These are phyloP conservation scores for Talaromyces sp. DNA, from an alignment of 2,329 filamentous ascomycete genomes.

Conservation along the genomic window DNA sequence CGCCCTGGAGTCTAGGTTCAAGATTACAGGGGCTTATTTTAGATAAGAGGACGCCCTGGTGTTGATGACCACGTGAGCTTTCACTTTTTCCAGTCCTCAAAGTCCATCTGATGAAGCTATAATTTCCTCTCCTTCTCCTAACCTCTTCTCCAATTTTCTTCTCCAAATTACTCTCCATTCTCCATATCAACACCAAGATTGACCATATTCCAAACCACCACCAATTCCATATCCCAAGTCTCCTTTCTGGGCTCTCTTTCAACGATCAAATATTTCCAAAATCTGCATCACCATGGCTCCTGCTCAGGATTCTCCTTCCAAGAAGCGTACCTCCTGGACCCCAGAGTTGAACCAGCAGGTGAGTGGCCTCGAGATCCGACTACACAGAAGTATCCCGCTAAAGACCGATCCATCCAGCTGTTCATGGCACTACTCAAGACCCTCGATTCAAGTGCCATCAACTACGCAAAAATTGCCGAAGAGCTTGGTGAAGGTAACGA, in stretches of 20 bases:
- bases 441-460: background rate
- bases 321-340: background rate
- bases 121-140: background rate
- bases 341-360: background rate
- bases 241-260: background rate
- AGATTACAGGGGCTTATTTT: background rate
- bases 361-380: background rate
- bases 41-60: background rate
- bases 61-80: background rate
- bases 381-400: background rate
- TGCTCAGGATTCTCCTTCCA: background rate
- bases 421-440: background rate
- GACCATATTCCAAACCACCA: background rate
- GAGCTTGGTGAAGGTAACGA: conserved; percentile 7
- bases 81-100: background rate
- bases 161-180: background rate
- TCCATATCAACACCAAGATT: background rate
- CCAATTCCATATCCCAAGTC: background rate
- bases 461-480: conserved; percentile 2
- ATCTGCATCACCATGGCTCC: background rate
- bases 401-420: background rate
- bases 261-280: background rate
- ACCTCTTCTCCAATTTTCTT: background rate
- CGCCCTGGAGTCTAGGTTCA: background rate
- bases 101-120: background rate